phyloP scores from a whole-genome alignment of 1,284 basidiomycete genomes.

The Cutaneotrichosporon cutaneum region DNA sequence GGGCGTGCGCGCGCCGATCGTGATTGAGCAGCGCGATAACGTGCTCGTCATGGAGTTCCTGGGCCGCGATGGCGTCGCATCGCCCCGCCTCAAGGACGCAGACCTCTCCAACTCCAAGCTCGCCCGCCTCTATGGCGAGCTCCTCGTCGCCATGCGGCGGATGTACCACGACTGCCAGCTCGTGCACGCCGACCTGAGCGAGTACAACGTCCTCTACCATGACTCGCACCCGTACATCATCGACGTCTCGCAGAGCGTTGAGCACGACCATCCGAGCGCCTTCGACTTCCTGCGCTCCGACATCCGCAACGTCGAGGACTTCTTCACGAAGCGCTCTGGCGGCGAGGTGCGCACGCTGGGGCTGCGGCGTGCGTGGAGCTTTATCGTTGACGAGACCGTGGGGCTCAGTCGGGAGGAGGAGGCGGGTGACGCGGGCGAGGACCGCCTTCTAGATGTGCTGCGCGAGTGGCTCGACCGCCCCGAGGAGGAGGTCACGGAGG shows the following conservation, averaged over 20 bases:
- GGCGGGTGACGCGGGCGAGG: conserved; percentile 49
- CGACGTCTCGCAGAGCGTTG: conserved; percentile 97
- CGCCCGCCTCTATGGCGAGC: conserved; percentile 72
- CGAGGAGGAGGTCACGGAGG: conserved; percentile 14
- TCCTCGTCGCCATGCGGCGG: conserved; percentile 73
- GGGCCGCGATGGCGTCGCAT: conserved; percentile 71
- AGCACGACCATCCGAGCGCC: conserved; percentile 94
- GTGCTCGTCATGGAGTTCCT: conserved; percentile 96
- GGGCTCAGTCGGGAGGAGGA: conserved; percentile 29
- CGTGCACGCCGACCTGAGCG: conserved; percentile 95
- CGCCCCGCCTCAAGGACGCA: conserved; percentile 88
- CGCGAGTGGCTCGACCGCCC: conserved; percentile 59
- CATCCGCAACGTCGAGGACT: conserved; percentile 89
- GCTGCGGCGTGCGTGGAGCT: conserved; percentile 80
- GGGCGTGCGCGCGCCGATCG: conserved; percentile 81
- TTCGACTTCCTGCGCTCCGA: conserved; percentile 95
- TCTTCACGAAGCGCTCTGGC: conserved; percentile 71
- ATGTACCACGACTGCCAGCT: conserved; percentile 90
- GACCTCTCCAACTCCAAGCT: conserved; percentile 57
- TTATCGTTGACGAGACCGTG: conserved; percentile 65
- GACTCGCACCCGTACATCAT: conserved; percentile 80
- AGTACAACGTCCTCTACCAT: conserved; percentile 90
- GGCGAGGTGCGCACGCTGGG: conserved; percentile 69
- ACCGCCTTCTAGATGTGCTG: conserved; percentile 51
- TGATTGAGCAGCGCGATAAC: conserved; percentile 92